Conservation (phyloP, 768 basidiomycete genomes). For the Boletus bicolor region DNA sequence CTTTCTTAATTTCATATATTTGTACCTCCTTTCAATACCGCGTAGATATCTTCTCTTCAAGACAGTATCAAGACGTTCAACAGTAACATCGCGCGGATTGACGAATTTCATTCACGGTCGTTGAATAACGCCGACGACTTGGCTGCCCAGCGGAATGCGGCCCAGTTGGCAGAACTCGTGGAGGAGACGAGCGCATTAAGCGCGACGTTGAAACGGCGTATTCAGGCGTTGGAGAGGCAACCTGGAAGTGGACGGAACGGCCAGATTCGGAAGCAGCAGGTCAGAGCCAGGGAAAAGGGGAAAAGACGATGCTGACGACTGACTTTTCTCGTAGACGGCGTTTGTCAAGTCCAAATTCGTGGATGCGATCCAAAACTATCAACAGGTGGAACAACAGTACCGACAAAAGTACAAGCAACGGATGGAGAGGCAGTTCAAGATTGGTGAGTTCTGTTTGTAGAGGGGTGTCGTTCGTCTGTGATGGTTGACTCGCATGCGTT, state of each 20-base stretch:
- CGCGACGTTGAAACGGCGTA: conserved; percentile 62
- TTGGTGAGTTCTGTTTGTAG: conserved; percentile 47
- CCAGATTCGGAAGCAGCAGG: conserved; percentile 78
- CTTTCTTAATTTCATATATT: background rate
- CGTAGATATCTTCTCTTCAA: conserved; percentile 72
- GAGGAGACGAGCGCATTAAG: conserved; percentile 71
- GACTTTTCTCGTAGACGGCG: conserved; percentile 41
- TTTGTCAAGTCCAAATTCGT: conserved; percentile 75
- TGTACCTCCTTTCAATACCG: background rate
- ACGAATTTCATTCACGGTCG: conserved; percentile 70
- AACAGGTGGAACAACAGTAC: conserved; percentile 78
- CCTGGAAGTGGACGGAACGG: conserved; percentile 63
- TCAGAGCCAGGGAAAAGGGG: conserved; percentile 20
- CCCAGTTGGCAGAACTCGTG: conserved; percentile 66
- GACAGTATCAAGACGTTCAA: conserved; percentile 66
- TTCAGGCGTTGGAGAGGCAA: conserved; percentile 68
- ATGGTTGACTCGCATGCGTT: background rate
- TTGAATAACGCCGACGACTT: conserved; percentile 75
- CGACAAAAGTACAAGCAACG: conserved; percentile 76
- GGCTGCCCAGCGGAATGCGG: conserved; percentile 55
- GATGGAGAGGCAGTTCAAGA: conserved; percentile 84
- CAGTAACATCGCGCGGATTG: conserved; percentile 63
- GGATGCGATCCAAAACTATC: conserved; percentile 82
- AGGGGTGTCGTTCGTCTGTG: background rate
- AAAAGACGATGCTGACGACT: conserved; percentile 16